Evolutionary conservation across 371 early-diverging fungal species (phyloP).

Genomic region (Rhizopus arrhizus): DNA sequence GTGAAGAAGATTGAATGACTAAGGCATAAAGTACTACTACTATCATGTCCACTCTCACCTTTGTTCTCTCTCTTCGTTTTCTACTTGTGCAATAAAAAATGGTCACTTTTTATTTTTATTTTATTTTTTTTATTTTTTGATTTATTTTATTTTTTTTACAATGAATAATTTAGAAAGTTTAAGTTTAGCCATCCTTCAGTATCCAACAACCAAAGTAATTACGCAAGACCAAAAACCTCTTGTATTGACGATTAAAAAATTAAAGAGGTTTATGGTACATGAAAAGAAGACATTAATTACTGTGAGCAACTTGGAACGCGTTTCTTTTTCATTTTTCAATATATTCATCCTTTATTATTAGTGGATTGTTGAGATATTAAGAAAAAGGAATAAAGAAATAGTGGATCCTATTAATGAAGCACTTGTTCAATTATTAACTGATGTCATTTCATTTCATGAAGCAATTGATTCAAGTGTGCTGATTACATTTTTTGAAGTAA

Average conservation of each 20-base stretch:
- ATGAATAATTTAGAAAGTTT: slow-evolving; percentile 8
- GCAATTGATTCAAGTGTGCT: slow-evolving; percentile 30
- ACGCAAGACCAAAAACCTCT: slow-evolving; percentile 22
- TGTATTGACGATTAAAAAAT: slow-evolving; percentile 24
- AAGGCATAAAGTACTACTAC: no score
- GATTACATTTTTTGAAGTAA: slow-evolving; percentile 25
- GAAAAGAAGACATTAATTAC: slow-evolving; percentile 18
- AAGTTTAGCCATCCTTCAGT: slow-evolving; percentile 15
- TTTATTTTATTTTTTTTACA: no score
- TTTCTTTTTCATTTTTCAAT: neutral
- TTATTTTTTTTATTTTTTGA: no score
- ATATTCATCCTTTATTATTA: slow-evolving; percentile 2
- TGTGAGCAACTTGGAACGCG: slow-evolving; percentile 9
- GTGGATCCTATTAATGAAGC: slow-evolving; percentile 35
- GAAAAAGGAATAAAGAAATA: slow-evolving; percentile 21
- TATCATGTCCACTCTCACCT: no score
- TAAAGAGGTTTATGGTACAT: slow-evolving; percentile 21
- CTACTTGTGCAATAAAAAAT: no score
- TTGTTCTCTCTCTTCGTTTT: no score
- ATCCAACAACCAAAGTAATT: slow-evolving; percentile 4
- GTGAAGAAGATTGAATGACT: no score
- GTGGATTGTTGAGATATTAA: slow-evolving; percentile 24
- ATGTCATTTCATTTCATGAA: slow-evolving; percentile 36
- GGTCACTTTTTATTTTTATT: no score
- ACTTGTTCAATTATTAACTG: slow-evolving; percentile 34